Conservation (phyloP, 805 yeast genomes). For the Ogataea methylovora region DNA sequence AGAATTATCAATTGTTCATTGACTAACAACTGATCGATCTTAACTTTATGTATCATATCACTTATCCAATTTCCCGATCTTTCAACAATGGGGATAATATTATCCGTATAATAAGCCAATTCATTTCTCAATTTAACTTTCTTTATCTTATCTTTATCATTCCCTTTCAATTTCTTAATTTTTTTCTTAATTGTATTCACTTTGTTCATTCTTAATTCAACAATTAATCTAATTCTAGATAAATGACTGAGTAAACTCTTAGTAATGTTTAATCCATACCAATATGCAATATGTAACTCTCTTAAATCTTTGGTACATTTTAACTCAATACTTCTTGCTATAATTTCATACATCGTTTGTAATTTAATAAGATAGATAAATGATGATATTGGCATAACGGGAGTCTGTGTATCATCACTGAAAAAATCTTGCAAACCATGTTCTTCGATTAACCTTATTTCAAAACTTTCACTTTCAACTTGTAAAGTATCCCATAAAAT, state of each 20-base stretch:
- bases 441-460: slow-evolving; percentile 31
- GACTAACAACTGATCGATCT: too few species aligned
- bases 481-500: slow-evolving; percentile 74
- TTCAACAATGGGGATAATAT: background rate
- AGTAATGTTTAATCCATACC: slow-evolving; percentile 43
- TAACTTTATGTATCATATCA: too few species aligned
- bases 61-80: too few species aligned
- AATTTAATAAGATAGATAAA: slow-evolving; percentile 65
- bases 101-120: slow-evolving; percentile 5
- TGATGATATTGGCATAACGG: slow-evolving; percentile 61
- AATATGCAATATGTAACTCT: slow-evolving; percentile 61
- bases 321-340: slow-evolving; percentile 66
- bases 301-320: slow-evolving; percentile 58
- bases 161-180: slow-evolving; percentile 12
- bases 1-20: too few species aligned
- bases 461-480: slow-evolving; percentile 62
- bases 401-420: slow-evolving; percentile 30
- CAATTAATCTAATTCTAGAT: slow-evolving; percentile 11
- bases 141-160: slow-evolving; percentile 17
- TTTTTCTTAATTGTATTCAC: slow-evolving; percentile 10
- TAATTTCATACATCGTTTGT: slow-evolving; percentile 63
- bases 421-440: slow-evolving; percentile 25
- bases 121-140: slow-evolving; percentile 32
- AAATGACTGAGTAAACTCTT: slow-evolving; percentile 16
- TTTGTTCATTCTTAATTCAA: slow-evolving; percentile 14